Base-by-base conservation (phyloP, 208 protist species). In the Crithidia thermophila region DNA sequence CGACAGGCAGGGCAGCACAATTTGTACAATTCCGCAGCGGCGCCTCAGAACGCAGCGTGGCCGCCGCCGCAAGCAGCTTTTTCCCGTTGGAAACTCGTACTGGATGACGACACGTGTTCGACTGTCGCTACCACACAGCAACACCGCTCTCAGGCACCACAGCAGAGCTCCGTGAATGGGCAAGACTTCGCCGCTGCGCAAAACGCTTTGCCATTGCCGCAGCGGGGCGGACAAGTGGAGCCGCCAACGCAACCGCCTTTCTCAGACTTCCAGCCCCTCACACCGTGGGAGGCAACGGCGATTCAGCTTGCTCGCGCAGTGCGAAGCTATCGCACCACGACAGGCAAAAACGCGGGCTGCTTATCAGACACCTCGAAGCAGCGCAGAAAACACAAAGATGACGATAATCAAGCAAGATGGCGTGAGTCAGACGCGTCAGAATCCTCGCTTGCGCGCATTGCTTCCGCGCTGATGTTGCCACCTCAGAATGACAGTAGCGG, bases 91-190 rank as follows among this genome's bases (percentile, higher is more conserved):
- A 39, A 31, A 21, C 46, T 71, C 5, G 36, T 33, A 23, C 55
- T 71, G 27, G 55, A 63, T 20, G 65, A 45, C 14, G 65, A 62
- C n/a, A n/a, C n/a, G n/a, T n/a, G n/a, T n/a, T n/a, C n/a, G n/a
- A n/a, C n/a, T n/a, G n/a, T n/a, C 45, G 45, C 20, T 27, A 21
- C n/a, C 45, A 13, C 45, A 28, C 20, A 10, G 43, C n/a, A 4
- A 4, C 47, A 57, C 2, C 23, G 27, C 28, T 3, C 3, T 37
- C 47, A n/a, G n/a, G n/a, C n/a, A n/a, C n/a, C 51, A 57, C 50
- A 59, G 13, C 40, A 30, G 23, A 33, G 16, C 16, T 30, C 6
- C 25, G 2, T 25, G 0, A 7, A 3, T 39, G 11, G 7, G 13
- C 23, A 13, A 10, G 36, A 9, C 4, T 25, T 31, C 55, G n/a